phyloP scores from a whole-genome alignment of 2,329 filamentous ascomycete species.

The Cladosporium cucumerinum region DNA sequence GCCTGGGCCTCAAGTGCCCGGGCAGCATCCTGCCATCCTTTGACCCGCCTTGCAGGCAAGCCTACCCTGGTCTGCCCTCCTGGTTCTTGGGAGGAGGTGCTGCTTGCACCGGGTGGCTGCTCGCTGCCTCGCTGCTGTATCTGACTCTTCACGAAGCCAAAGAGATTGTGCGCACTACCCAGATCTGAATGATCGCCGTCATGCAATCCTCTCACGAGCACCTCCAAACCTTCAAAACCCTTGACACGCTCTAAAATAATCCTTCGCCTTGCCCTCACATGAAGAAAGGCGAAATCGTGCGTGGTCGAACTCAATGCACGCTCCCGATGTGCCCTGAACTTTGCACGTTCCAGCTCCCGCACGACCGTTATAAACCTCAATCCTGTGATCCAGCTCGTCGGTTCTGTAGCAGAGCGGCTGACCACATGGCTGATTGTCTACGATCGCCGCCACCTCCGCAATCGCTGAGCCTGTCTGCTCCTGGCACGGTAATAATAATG shows the following conservation, averaged over 20 bases:
- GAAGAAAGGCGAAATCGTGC: constrained; percentile 13
- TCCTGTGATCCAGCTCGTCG: constrained; percentile 15
- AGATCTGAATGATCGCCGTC: constrained; percentile 8
- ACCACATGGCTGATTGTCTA: constrained; percentile 12
- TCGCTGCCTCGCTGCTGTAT: neutral
- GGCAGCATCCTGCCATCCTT: constrained; percentile 10
- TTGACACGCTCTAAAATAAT: neutral
- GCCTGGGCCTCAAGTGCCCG: constrained; percentile 10
- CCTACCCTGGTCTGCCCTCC: constrained; percentile 1
- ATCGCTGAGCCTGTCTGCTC: neutral
- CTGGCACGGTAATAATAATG: neutral
- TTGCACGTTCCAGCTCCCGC: constrained; percentile 1
- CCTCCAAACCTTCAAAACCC: neutral
- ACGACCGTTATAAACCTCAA: constrained; percentile 15
- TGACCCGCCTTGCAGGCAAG: neutral
- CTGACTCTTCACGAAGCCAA: neutral
- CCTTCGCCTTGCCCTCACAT: neutral
- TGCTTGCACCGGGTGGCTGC: neutral
- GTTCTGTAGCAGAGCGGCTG: constrained; percentile 12
- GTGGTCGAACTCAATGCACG: constrained; percentile 16
- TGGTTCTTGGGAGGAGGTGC: neutral
- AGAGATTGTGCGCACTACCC: neutral
- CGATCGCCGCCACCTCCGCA: constrained; percentile 11
- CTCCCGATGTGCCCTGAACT: constrained; percentile 15
- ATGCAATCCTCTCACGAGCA: neutral